A percentile compares a stretch with the other conserved stretches of the same genome.
phyloP scores from a whole-genome alignment of 108 stramenopile species.

The Cyclostephanos invisitatus region DNA sequence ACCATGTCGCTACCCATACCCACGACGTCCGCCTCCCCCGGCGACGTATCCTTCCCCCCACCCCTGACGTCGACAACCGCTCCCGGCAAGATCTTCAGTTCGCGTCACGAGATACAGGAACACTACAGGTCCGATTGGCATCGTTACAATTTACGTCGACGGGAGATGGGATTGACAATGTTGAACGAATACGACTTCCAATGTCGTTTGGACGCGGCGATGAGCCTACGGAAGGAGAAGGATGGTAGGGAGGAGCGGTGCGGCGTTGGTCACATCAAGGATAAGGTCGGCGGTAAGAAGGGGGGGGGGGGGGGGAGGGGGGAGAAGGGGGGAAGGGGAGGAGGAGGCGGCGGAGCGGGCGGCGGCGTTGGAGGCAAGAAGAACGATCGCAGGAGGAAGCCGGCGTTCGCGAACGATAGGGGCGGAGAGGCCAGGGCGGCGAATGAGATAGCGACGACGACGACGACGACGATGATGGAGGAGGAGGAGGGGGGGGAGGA shows the following conservation, averaged over 20 bases:
- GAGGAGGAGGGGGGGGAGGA: conserved; percentile 19
- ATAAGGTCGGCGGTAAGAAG: conserved; percentile 2
- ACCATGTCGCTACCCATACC: not conserved
- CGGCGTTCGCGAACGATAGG: conserved; percentile 34
- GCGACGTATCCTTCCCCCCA: not conserved
- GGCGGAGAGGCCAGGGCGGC: not conserved
- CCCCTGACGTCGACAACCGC: conserved; percentile 80
- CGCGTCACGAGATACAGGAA: conserved; percentile 71
- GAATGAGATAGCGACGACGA: conserved; percentile 10
- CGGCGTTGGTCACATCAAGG: conserved; percentile 72
- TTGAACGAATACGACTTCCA: conserved; percentile 74
- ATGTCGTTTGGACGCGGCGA: conserved; percentile 79
- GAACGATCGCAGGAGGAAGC: conserved; percentile 44
- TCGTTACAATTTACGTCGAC: conserved; percentile 95
- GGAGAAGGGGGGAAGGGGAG: not conserved
- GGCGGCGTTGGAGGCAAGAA: not conserved
- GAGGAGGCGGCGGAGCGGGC: conserved; percentile 12
- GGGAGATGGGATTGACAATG: conserved; percentile 80
- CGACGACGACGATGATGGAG: conserved; percentile 9
- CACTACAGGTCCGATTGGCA: conserved; percentile 98
- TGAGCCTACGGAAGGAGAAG: conserved; percentile 69
- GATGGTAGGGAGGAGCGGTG: conserved; percentile 48
- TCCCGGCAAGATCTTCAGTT: conserved; percentile 75
- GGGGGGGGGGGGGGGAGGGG: conserved; percentile 9
- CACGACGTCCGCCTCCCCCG: not conserved